A percentile compares a stretch with the other conserved stretches of the same genome.
Conservation (phyloP, 106 monocot genomes). For the Ottelia alismoides region DNA sequence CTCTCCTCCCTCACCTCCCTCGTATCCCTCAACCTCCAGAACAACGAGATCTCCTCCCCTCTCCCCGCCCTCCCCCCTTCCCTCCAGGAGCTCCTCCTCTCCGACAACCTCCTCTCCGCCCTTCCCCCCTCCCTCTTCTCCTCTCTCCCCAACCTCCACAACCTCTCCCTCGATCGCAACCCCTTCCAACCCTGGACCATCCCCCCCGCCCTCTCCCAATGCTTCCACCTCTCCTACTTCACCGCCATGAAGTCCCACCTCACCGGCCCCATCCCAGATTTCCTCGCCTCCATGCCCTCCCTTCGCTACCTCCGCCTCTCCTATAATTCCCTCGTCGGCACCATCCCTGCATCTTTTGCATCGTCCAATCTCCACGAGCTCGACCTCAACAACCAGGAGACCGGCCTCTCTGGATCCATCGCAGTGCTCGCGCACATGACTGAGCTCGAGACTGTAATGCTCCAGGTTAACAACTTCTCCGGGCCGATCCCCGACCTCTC, state of each 20-base stretch:
- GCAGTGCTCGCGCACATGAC: constrained; percentile 37
- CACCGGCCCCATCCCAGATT: constrained; percentile 32
- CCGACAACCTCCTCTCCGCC: too few species aligned
- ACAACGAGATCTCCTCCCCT: constrained; percentile 29
- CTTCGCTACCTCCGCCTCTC: constrained; percentile 32
- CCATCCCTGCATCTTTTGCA: constrained; percentile 21
- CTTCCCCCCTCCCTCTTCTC: constrained; percentile 30
- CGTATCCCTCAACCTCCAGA: constrained; percentile 25
- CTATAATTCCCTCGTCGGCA: constrained; percentile 42
- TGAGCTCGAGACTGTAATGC: constrained; percentile 30
- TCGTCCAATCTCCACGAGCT: constrained; percentile 22
- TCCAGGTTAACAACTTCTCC: constrained; percentile 58
- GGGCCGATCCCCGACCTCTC: constrained; percentile 72
- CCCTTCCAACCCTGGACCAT: constrained; percentile 44
- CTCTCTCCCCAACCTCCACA: constrained; percentile 29
- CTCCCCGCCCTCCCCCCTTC: constrained; percentile 37
- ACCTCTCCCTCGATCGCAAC: constrained; percentile 38
- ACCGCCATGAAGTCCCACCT: constrained; percentile 46
- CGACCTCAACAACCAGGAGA: too few species aligned
- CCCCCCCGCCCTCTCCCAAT: constrained; percentile 13
- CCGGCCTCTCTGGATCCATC: constrained; percentile 44
- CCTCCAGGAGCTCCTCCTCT: constrained; percentile 24
- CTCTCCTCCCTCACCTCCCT: constrained; percentile 30
- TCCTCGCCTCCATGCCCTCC: constrained; percentile 21
- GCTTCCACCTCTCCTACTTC: constrained; percentile 19